Percentiles rank a stretch among this genome's conserved stretches.
Evolutionary conservation across 75 land plant genomes (phyloP).

Genomic region (Pinus albicaulis): DNA sequence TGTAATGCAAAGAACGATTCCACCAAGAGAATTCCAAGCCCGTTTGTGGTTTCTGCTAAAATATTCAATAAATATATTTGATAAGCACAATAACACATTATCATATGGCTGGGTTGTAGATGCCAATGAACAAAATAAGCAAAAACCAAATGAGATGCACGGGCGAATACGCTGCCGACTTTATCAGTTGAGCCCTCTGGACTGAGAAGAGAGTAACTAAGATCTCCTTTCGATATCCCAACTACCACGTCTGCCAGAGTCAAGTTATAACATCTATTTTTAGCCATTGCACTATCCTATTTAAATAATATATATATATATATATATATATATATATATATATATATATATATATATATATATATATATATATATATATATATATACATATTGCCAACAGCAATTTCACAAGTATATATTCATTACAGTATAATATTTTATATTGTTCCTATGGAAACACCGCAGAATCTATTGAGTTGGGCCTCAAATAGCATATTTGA

Average conservation of each 20-base stretch:
- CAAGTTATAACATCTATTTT: too few relatives aligned
- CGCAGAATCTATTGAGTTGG: neutral
- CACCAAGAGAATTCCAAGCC: constrained; percentile 56
- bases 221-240: constrained; percentile 28
- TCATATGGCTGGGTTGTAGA: constrained; percentile 39
- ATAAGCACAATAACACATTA: constrained; percentile 15
- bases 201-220: constrained; percentile 27
- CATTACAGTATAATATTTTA: too few relatives aligned
- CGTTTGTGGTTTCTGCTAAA: constrained; percentile 26
- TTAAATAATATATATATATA: too few relatives aligned
- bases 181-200: constrained; percentile 41
- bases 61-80: constrained; percentile 32
- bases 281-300: too few relatives aligned
- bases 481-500: too few relatives aligned
- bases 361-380: too few relatives aligned
- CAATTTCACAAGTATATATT: too few relatives aligned
- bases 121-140: constrained; percentile 26
- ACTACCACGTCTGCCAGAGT: constrained; percentile 31
- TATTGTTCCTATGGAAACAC: too few relatives aligned
- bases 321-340: too few relatives aligned
- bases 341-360: too few relatives aligned
- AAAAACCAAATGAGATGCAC: constrained; percentile 36
- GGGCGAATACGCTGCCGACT: constrained; percentile 53
- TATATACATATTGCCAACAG: too few relatives aligned
- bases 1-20: constrained; percentile 44